These are phyloP conservation scores for Globisporangium polare DNA, from an alignment of 352 stramenopile species.

Conservation along the genomic window DNA sequence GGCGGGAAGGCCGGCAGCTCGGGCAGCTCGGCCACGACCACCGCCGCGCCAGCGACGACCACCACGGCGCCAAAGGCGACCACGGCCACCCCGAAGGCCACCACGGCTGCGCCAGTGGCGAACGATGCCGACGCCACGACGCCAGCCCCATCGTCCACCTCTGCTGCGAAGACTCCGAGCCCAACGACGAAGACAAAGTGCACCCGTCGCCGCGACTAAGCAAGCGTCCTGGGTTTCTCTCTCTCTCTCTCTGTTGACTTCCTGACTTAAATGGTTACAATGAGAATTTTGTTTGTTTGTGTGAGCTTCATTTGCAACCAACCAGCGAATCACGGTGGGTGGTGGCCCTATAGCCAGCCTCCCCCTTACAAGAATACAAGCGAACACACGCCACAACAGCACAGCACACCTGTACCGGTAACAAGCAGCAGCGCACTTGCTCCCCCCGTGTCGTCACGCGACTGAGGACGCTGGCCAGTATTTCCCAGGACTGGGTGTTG, in stretches of 20 bases:
- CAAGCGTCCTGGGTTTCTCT: background rate
- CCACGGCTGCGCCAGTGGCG: background rate
- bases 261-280: background rate
- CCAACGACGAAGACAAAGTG: conserved; percentile 17
- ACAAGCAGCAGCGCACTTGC: too few relatives aligned
- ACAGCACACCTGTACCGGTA: too few relatives aligned
- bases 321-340: too few relatives aligned
- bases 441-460: too few relatives aligned
- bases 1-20: conserved; percentile 15
- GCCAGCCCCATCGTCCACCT: background rate
- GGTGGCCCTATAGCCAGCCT: too few relatives aligned
- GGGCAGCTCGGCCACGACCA: conserved; percentile 12
- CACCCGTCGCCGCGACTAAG: conserved; percentile 7
- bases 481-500: too few relatives aligned
- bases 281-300: background rate
- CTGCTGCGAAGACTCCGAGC: conserved; percentile 2
- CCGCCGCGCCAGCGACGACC: background rate
- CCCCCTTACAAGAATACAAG: too few relatives aligned
- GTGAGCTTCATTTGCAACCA: too few relatives aligned
- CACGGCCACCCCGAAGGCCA: background rate
- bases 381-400: too few relatives aligned
- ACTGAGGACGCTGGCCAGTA: too few relatives aligned
- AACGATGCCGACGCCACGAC: conserved; percentile 12
- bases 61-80: conserved; percentile 2
- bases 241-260: background rate